Evolutionary conservation across 495 filamentous ascomycete species (phyloP), one percentile per base, ranked within the genome.

Genomic region (Xylaria grammica): DNA sequence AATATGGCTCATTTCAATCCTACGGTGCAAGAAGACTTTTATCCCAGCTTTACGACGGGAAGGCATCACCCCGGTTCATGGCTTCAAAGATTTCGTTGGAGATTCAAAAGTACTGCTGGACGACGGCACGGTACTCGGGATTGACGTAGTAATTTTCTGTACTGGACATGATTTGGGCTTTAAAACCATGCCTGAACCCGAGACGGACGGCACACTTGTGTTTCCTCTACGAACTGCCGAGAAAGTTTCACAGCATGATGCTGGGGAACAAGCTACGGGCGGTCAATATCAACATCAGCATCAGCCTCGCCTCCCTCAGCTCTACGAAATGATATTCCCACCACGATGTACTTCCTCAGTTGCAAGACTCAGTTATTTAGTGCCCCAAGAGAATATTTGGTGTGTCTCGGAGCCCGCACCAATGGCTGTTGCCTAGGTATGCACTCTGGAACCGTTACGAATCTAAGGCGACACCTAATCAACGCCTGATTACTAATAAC

Each of bases 351-450:
- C 61, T n/a, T 65, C 67, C 27, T 70, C 70, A 4, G 46, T 68
- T n/a, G 67, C 62, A 9, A 62, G 64, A 26, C 15, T 69, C 22
- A 69, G 66, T 62, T 68, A 63, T 54, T 61, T 72, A 60, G 40
- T 63, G 2, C 60, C 67, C 0, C 54, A 60, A 45, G 63, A 66
- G 30, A 58, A 57, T 26, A 62, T 65, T 36, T 65, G 67, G 59
- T 46, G 46, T 34, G 50, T 72, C 0, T 63, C 53, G 17, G 71
- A 75, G 51, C 62, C 73, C 1, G 64, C 69, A 32, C 61, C 66
- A 26, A 75, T 75, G 71, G 67, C 69, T 20, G 44, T 74, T 30
- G 64, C 73, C 1, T 69, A 74, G 51, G 61, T 71, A 27, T 74
- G 71, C 71, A 11, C 34, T 61, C 64, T 6, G 69, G 63, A 34